Evolutionary conservation across 2,329 filamentous ascomycete genomes (phyloP), one percentile per base, ranked within the genome.

Genomic region (Colletotrichum sp.): DNA sequence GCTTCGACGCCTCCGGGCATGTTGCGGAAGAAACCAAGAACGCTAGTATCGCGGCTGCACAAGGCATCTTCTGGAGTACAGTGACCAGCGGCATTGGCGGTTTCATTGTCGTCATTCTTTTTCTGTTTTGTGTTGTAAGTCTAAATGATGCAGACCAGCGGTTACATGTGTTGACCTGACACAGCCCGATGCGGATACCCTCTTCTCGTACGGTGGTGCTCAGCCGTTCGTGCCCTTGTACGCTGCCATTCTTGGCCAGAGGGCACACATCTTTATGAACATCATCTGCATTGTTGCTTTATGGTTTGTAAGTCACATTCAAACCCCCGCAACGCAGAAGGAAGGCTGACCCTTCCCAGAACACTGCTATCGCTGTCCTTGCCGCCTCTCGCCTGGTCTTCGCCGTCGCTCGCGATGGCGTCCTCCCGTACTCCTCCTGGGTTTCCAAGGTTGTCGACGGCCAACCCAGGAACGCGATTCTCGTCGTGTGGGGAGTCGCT

Each of bases 1-100:
- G 91, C 3, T 92, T 91, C 70, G 91, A 92, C 80, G 91, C 91
- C 0, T 90, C 89, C 1, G 91, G 91, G 3, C 90, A 92, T 77
- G 89, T 92, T 32, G 89, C 89, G 1, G 91, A 92, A 77, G 91
- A 92, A 79, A 92, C 91, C 3, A 90, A 91, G 80, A 90, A 92
- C 76, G 90, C 90, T 4, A 87, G 85, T 25, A 65, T 89, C 1
- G 86, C 88, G n/a, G 90, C 91, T 9, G 91, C 90, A 0, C 84
- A 88, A 28, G 91, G 89, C 43, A 92, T 92, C 71, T 92, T 92
- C 81, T 91, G 88, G 86, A 91, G 90, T 79, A 91, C 90, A 1
- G 85, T 91, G 8, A 88, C 86, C 9, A 91, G 90, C 66, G 90
- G 89, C 1, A 78, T 91, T 10, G 89, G 90, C 3, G 91, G 90